A percentile compares a stretch with the other conserved stretches of the same genome.
Conservation (phyloP, 1,139 yeast genomes). For the Kurtzmaniella natalensis region DNA sequence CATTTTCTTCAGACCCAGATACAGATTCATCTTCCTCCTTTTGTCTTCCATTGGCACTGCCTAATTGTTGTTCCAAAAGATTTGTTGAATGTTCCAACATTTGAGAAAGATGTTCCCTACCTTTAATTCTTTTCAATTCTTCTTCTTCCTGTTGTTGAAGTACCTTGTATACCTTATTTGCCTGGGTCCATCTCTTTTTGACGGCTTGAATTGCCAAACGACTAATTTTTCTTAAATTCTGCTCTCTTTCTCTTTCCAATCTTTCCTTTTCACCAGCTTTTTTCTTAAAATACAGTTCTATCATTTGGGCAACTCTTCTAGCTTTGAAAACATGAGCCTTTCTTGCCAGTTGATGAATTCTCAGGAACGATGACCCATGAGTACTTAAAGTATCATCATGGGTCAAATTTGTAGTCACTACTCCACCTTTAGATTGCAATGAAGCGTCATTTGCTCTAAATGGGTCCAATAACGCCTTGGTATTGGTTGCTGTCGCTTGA, state of each 20-base stretch:
- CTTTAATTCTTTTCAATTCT: conserved; percentile 67
- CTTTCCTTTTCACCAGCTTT: conserved; percentile 87
- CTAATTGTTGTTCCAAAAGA: conserved; percentile 78
- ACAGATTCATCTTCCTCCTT: conserved; percentile 20
- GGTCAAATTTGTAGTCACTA: conserved; percentile 43
- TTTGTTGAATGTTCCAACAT: conserved; percentile 91
- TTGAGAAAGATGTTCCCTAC: conserved; percentile 82
- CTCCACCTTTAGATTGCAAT: conserved; percentile 32
- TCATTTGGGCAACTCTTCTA: conserved; percentile 71
- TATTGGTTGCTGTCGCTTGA: conserved; percentile 26
- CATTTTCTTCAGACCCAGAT: conserved; percentile 13
- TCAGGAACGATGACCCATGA: conserved; percentile 74
- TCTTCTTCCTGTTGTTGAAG: conserved; percentile 56
- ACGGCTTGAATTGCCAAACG: conserved; percentile 80
- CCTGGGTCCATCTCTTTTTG: conserved; percentile 85
- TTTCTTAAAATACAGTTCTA: conserved; percentile 83
- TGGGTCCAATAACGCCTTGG: conserved; percentile 39
- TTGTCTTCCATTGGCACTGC: conserved; percentile 28
- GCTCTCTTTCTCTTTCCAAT: conserved; percentile 65
- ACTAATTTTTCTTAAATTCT: conserved; percentile 62
- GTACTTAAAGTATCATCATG: conserved; percentile 69
- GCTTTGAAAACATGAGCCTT: conserved; percentile 64
- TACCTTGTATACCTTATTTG: conserved; percentile 71
- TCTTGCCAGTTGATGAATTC: conserved; percentile 64
- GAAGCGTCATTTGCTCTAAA: conserved; percentile 33